Conservation (phyloP, 1,284 basidiomycete species). For the Rhodotorula glutinis region DNA sequence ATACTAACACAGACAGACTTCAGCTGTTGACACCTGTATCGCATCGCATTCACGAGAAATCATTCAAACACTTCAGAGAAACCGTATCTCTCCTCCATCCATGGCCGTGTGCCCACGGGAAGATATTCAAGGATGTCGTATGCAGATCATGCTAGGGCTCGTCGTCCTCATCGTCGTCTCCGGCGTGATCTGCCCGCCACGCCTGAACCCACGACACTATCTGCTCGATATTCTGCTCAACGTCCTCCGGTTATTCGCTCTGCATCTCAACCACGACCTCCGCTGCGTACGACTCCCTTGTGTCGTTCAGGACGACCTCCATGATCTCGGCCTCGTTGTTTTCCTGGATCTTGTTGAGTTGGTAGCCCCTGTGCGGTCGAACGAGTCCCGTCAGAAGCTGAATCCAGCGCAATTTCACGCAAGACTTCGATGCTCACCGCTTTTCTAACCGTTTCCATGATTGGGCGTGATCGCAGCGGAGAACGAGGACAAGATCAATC, state of each 20-base stretch:
- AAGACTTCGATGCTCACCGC: slow-evolving; percentile 60
- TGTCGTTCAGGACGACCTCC: slow-evolving; percentile 86
- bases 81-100: too few relatives aligned
- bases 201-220: slow-evolving; percentile 68
- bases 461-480: slow-evolving; percentile 80
- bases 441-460: slow-evolving; percentile 94
- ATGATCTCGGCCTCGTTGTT: slow-evolving; percentile 99
- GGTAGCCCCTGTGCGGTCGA: slow-evolving; percentile 65
- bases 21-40: too few relatives aligned
- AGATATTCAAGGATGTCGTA: background rate
- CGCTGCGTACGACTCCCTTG: slow-evolving; percentile 73
- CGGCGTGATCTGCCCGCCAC: slow-evolving; percentile 19
- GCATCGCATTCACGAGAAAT: too few relatives aligned
- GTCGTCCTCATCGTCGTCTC: slow-evolving; percentile 8
- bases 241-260: slow-evolving; percentile 73
- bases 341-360: slow-evolving; percentile 91
- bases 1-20: too few relatives aligned
- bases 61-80: too few relatives aligned
- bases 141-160: background rate
- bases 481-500: slow-evolving; percentile 95
- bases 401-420: too few relatives aligned
- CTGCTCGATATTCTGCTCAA: slow-evolving; percentile 80
- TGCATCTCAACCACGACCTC: slow-evolving; percentile 83
- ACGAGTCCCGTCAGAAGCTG: too few relatives aligned
- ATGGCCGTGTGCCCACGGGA: too few relatives aligned